Conservation (phyloP, 1,284 basidiomycete genomes). For the Marasmius fiardii region DNA sequence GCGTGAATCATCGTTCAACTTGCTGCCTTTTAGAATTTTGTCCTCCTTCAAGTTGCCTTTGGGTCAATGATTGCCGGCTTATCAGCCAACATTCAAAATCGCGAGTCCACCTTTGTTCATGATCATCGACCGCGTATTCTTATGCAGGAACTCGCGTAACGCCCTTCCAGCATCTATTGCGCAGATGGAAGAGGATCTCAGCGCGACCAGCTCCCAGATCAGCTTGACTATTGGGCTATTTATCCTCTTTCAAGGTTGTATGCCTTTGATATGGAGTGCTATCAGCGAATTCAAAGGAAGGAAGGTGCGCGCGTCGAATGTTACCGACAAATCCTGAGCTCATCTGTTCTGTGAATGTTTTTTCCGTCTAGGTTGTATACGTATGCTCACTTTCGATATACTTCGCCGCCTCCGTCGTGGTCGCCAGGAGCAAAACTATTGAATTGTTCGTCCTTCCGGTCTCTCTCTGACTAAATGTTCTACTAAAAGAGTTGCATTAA, state of each 20-base stretch:
- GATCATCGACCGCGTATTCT: constrained; percentile 12
- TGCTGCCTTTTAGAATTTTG: constrained; percentile 45
- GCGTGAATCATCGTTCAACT: background rate
- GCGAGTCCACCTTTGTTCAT: constrained; percentile 33
- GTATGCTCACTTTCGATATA: constrained; percentile 59
- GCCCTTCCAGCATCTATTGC: constrained; percentile 53
- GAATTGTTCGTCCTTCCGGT: constrained; percentile 30
- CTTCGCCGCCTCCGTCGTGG: constrained; percentile 60
- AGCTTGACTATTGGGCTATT: constrained; percentile 75
- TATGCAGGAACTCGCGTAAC: constrained; percentile 21
- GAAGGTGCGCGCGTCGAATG: constrained; percentile 46
- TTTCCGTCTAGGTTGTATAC: constrained; percentile 55
- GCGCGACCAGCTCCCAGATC: constrained; percentile 66
- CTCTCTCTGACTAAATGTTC: constrained; percentile 2
- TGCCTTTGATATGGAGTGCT: constrained; percentile 70
- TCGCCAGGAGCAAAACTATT: constrained; percentile 60
- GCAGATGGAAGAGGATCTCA: constrained; percentile 61
- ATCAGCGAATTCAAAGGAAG: constrained; percentile 79
- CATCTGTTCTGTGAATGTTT: too few relatives aligned
- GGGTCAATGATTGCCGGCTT: constrained; percentile 71
- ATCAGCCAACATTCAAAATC: constrained; percentile 66
- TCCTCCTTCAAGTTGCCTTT: constrained; percentile 54
- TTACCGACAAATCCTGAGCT: background rate
- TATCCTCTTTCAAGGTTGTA: constrained; percentile 70
- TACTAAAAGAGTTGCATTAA: constrained; percentile 15